Conservation (phyloP, 208 protist species). For the Trypanosoma grayi region DNA sequence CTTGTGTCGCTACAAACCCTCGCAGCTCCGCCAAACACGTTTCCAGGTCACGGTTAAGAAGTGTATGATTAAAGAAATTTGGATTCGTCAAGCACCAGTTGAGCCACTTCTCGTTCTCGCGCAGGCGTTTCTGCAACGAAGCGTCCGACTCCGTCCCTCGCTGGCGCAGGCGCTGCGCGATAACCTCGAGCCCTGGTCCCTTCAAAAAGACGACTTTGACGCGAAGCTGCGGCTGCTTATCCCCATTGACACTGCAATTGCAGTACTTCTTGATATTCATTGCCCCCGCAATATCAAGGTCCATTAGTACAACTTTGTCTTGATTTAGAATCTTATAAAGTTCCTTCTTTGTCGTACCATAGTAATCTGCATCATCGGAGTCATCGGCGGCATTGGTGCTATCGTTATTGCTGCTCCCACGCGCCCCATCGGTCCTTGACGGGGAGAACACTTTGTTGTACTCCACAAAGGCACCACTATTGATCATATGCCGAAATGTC, state of each 20-base stretch:
- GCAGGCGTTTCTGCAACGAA: constrained; percentile 56
- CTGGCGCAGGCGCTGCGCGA: constrained; percentile 68
- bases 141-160: constrained; percentile 86
- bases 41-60: constrained; percentile 85
- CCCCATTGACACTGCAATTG: constrained; percentile 6
- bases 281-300: constrained; percentile 79
- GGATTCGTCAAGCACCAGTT: constrained; percentile 42
- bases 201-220: constrained; percentile 73
- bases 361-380: constrained; percentile 37
- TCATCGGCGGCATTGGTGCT: constrained; percentile 1
- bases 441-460: constrained; percentile 55
- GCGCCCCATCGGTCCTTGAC: constrained; percentile 1
- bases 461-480: constrained; percentile 71
- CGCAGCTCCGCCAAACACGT: constrained; percentile 37
- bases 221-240: constrained; percentile 18
- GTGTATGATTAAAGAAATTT: constrained; percentile 57
- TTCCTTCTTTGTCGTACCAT: constrained; percentile 82
- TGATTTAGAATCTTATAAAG: constrained; percentile 50
- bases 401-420: not conserved
- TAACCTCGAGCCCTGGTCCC: constrained; percentile 53
- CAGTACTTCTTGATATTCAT: constrained; percentile 61
- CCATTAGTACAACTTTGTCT: constrained; percentile 65
- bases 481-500: constrained; percentile 53
- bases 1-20: constrained; percentile 29
- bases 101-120: constrained; percentile 51